Percentiles rank a stretch among this genome's conserved stretches.
These are phyloP conservation scores for Pythium volutum DNA, from an alignment of 352 stramenopile species.

Conservation along the genomic window DNA sequence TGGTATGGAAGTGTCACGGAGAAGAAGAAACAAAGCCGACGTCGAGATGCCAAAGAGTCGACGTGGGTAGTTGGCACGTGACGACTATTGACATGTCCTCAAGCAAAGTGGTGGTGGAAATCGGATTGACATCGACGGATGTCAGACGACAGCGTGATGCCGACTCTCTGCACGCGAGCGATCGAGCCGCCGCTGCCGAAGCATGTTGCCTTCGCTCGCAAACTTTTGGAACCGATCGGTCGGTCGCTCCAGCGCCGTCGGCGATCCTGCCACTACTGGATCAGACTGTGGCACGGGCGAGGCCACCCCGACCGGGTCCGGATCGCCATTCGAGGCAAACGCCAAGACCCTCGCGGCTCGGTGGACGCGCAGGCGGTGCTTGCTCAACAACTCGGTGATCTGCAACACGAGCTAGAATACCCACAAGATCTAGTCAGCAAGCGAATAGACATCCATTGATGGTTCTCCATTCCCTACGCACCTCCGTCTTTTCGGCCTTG, in stretches of 20 bases:
- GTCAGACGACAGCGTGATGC: too few relatives aligned
- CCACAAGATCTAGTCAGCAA: neutral
- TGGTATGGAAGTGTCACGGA: too few relatives aligned
- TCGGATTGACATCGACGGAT: too few relatives aligned
- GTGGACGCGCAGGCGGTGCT: conserved; percentile 25
- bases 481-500: conserved; percentile 72
- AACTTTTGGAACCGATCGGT: conserved; percentile 22
- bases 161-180: neutral
- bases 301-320: neutral
- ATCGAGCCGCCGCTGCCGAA: conserved; percentile 22
- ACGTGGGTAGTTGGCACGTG: too few relatives aligned
- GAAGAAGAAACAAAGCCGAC: too few relatives aligned
- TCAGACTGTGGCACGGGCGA: conserved; percentile 13
- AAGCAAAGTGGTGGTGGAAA: too few relatives aligned
- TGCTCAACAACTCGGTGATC: conserved; percentile 49
- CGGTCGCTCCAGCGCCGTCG: neutral
- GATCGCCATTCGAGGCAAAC: neutral
- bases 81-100: neutral
- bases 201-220: conserved; percentile 25
- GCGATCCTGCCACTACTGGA: neutral
- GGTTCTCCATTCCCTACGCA: neutral
- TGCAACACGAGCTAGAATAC: conserved; percentile 35
- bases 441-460: neutral
- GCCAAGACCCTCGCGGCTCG: conserved; percentile 14
- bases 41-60: too few relatives aligned